Conservation (phyloP, 2,329 filamentous ascomycete genomes). For the Elsinoe ampelina region DNA sequence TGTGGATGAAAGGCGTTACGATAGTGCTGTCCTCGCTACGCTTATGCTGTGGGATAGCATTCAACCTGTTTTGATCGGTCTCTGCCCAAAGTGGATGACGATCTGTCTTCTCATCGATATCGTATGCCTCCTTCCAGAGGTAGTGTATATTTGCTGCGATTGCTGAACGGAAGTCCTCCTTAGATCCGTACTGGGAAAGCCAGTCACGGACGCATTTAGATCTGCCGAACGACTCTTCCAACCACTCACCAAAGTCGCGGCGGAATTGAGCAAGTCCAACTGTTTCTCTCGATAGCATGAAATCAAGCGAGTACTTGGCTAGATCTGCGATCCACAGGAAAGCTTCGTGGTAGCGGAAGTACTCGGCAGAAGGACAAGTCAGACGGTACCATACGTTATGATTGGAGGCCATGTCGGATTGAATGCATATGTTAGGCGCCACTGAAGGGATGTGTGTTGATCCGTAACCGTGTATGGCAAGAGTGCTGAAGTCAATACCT, state of each 20-base stretch:
- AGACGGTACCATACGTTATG: conserved; percentile 57
- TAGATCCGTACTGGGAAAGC: conserved; percentile 38
- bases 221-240: conserved; percentile 36
- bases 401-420: conserved; percentile 35
- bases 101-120: conserved; percentile 32
- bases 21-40: conserved; percentile 40
- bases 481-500: conserved; percentile 45
- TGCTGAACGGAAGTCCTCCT: conserved; percentile 52
- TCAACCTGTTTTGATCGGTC: conserved; percentile 22
- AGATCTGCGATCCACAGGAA: conserved; percentile 66
- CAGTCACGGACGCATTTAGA: conserved; percentile 44
- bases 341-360: conserved; percentile 50
- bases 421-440: conserved; percentile 49
- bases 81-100: conserved; percentile 32
- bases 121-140: conserved; percentile 54
- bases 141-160: conserved; percentile 54
- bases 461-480: conserved; percentile 61
- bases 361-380: conserved; percentile 47
- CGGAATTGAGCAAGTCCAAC: conserved; percentile 51
- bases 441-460: conserved; percentile 37
- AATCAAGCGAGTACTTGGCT: conserved; percentile 64
- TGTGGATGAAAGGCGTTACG: conserved; percentile 60
- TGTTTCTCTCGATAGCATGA: conserved; percentile 32
- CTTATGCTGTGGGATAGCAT: conserved; percentile 24
- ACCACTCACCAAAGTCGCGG: conserved; percentile 49